Base-by-base conservation (phyloP, 345 rosid species). In the Corchorus capsularis region DNA sequence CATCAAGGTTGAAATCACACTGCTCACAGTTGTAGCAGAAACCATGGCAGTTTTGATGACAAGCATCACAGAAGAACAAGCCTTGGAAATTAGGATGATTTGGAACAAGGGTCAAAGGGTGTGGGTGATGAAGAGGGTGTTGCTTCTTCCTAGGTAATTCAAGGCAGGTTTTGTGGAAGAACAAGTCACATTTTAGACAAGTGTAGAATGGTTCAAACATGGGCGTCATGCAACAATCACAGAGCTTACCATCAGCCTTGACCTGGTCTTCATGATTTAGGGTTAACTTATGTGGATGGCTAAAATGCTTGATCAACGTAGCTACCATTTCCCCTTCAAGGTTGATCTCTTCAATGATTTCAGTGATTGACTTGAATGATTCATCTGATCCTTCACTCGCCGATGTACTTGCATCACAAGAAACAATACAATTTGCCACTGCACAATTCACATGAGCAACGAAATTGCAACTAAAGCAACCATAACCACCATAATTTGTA, bases 251-350 rank as follows among this genome's bases (percentile, higher is more conserved):
- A 64, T 64, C 32, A 64, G n/a, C 69, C 15, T 41, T 41, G 50
- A 19, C 47, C 47, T 56, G 39, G 3, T 57, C 67, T 27, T 27
- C 27, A 27, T 27, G 27, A 57, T 22, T 9, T 46, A 55, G 46
- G 45, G 5, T 57, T 17, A 76, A 34, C 35, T 47, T 45, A 20
- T 76, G 69, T 45, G 37, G 46, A 57, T 69, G 74, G 54, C 79
- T 69, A 20, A 54, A 76, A 55, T 76, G 79, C 41, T 76, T 66
- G 73, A 67, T 20, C 63, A 63, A 71, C 41, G 46, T 32, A 19
- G 15, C 8, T 37, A 45, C 20, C 3, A 11, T 63, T 10, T 50
- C 62, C 19, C 54, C 62, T 49, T 27, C 63, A 52, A 15, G 57
- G 22, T 20, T 32, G 43, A 43, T 20, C 46, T 61, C 69, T 10